Evolutionary conservation across 164 flowering plant genomes (phyloP).

Genomic region (Tinospora cordifolia): DNA sequence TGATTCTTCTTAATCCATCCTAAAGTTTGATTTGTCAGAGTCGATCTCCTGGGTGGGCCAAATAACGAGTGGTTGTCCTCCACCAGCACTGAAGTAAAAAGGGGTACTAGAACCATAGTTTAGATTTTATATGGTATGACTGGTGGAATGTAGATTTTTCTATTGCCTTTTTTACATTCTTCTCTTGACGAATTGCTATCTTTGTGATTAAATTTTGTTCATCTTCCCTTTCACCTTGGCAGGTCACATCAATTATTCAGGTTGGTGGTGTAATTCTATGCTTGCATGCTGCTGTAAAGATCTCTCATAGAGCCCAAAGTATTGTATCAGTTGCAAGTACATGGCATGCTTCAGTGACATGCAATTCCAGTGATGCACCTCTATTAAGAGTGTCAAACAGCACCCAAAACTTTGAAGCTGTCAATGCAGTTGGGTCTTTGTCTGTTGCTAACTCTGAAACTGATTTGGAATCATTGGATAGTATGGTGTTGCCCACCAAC

Average conservation of each 20-base stretch:
- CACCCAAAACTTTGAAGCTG: slow-evolving; percentile 34
- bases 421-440: slow-evolving; percentile 18
- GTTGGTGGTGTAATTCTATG: slow-evolving; percentile 69
- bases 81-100: neutral
- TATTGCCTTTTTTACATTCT: neutral
- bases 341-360: slow-evolving; percentile 81
- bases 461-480: slow-evolving; percentile 71
- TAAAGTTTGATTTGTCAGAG: neutral
- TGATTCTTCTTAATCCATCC: neutral
- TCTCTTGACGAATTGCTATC: neutral
- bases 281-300: slow-evolving; percentile 74
- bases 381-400: slow-evolving; percentile 34
- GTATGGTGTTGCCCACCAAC: slow-evolving; percentile 28
- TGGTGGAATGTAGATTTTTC: neutral
- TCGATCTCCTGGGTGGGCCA: neutral
- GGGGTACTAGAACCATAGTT: neutral
- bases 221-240: slow-evolving; percentile 16
- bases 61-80: neutral
- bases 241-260: slow-evolving; percentile 64
- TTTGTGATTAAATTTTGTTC: neutral
- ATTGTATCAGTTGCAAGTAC: slow-evolving; percentile 63
- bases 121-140: neutral
- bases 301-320: slow-evolving; percentile 80
- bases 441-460: slow-evolving; percentile 49
- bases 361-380: slow-evolving; percentile 40